These are phyloP conservation scores for Chrysoporthe austroafricana DNA, from an alignment of 2,329 filamentous ascomycete species.

Conservation along the genomic window DNA sequence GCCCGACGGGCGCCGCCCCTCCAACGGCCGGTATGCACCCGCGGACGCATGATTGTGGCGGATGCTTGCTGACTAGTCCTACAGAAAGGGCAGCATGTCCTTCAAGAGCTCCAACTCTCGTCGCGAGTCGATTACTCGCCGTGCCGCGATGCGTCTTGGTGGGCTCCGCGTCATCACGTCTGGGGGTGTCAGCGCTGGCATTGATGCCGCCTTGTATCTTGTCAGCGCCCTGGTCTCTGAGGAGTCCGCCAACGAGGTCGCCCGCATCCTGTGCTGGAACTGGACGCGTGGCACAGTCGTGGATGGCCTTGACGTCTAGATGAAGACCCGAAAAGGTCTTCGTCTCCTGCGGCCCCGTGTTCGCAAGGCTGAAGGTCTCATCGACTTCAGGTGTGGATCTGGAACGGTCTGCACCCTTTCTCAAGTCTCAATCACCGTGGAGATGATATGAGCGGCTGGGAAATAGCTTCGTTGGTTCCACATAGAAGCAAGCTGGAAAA, in stretches of 20 bases:
- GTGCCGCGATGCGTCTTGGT: slow-evolving; percentile 74
- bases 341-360: slow-evolving; percentile 7
- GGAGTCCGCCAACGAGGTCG: slow-evolving; percentile 75
- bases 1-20: slow-evolving; percentile 66
- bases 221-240: slow-evolving; percentile 81
- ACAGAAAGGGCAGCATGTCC: slow-evolving; percentile 81
- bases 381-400: slow-evolving; percentile 9
- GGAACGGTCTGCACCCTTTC: slow-evolving; percentile 17
- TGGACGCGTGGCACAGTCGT: slow-evolving; percentile 87
- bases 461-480: slow-evolving; percentile 17
- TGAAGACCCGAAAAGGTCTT: slow-evolving; percentile 9
- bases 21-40: slow-evolving; percentile 59
- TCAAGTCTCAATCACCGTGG: slow-evolving; percentile 13
- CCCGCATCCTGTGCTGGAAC: slow-evolving; percentile 76
- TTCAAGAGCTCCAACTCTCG: slow-evolving; percentile 75
- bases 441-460: slow-evolving; percentile 17
- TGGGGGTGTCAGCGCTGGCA: slow-evolving; percentile 76
- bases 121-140: slow-evolving; percentile 79
- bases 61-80: slow-evolving; percentile 10
- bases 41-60: not conserved
- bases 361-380: slow-evolving; percentile 9
- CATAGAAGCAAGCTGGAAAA: slow-evolving; percentile 16
- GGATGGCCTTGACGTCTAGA: slow-evolving; percentile 80
- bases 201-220: slow-evolving; percentile 84
- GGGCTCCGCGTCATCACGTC: slow-evolving; percentile 76